A percentile compares a stretch with the other conserved stretches of the same genome.
Conservation (phyloP, 176 grass and related monocot species). For the Calamus simplicifolius region DNA sequence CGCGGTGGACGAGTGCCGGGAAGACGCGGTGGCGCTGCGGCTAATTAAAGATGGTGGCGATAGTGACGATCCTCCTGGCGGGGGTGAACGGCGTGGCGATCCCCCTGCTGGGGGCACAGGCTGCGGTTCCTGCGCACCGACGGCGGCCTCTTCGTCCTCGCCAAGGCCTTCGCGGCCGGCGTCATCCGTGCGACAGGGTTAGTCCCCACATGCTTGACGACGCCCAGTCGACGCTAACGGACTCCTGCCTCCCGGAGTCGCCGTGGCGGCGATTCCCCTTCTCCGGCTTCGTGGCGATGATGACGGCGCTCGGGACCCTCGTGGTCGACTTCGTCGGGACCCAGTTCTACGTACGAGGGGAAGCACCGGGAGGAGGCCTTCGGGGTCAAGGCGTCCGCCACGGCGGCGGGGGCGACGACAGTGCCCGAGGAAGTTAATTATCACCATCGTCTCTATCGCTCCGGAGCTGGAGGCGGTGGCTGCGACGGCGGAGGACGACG, state of each 20-base stretch:
- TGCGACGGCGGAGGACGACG: neutral
- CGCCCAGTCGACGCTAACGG: constrained; percentile 9
- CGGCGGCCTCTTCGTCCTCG: neutral
- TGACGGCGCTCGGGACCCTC: constrained; percentile 7
- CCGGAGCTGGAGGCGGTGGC: neutral
- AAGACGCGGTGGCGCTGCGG: constrained; percentile 6
- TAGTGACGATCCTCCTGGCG: neutral
- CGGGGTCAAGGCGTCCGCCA: neutral
- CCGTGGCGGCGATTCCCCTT: constrained; percentile 17
- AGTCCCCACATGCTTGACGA: constrained; percentile 18
- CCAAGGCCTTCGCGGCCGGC: constrained; percentile 11
- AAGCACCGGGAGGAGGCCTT: constrained; percentile 4
- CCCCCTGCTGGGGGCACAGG: constrained; percentile 1
- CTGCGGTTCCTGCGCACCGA: constrained; percentile 4
- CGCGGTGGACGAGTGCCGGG: constrained; percentile 7
- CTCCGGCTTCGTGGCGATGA: constrained; percentile 12
- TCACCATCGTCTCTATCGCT: neutral
- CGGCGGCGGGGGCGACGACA: neutral
- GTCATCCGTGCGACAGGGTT: constrained; percentile 12
- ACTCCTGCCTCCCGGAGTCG: constrained; percentile 1
- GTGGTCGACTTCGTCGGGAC: constrained; percentile 12
- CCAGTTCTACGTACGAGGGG: constrained; percentile 18
- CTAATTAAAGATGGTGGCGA: constrained; percentile 8
- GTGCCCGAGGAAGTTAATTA: neutral
- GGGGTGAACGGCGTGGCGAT: neutral